phyloP scores from a whole-genome alignment of 2,329 filamentous ascomycete species.

The Alternaria ethzedia region DNA sequence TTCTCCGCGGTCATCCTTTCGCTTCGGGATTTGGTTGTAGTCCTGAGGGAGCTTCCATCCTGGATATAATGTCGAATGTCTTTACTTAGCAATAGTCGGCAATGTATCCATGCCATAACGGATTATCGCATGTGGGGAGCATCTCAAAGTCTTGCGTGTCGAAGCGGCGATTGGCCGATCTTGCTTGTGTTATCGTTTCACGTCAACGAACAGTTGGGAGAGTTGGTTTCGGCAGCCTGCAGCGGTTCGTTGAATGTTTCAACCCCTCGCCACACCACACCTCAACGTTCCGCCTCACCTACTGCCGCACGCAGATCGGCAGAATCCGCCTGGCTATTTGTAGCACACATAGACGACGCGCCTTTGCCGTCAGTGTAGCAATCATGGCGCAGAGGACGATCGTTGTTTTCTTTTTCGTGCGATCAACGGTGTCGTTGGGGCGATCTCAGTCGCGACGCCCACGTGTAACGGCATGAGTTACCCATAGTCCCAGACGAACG shows the following conservation, averaged over 20 bases:
- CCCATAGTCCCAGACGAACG: slow-evolving; percentile 12
- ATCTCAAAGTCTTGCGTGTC: slow-evolving; percentile 17
- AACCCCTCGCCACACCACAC: slow-evolving; percentile 20
- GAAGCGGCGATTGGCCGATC: slow-evolving; percentile 28
- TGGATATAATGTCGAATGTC: slow-evolving; percentile 32
- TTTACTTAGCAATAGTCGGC: slow-evolving; percentile 27
- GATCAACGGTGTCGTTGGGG: slow-evolving; percentile 15
- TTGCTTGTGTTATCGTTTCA: slow-evolving; percentile 33
- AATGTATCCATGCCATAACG: slow-evolving; percentile 22
- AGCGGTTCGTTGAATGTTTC: slow-evolving; percentile 35
- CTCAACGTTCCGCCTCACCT: slow-evolving; percentile 24
- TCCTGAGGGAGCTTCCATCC: slow-evolving; percentile 15
- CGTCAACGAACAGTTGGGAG: slow-evolving; percentile 22
- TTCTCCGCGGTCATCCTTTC: slow-evolving; percentile 13
- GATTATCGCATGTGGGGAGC: slow-evolving; percentile 23
- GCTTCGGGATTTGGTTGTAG: slow-evolving; percentile 20
- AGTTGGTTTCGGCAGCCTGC: slow-evolving; percentile 38
- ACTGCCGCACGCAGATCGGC: slow-evolving; percentile 30
- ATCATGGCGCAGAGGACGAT: slow-evolving; percentile 5
- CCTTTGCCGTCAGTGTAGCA: slow-evolving; percentile 26
- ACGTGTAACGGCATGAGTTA: slow-evolving; percentile 30
- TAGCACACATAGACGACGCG: slow-evolving; percentile 33
- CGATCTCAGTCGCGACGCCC: slow-evolving; percentile 18
- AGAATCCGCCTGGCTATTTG: slow-evolving; percentile 21
- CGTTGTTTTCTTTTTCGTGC: slow-evolving; percentile 7